A percentile compares a stretch with the other conserved stretches of the same genome.
Evolutionary conservation across 352 stramenopile species (phyloP).

Genomic region (Hyaloperonospora brassicae): DNA sequence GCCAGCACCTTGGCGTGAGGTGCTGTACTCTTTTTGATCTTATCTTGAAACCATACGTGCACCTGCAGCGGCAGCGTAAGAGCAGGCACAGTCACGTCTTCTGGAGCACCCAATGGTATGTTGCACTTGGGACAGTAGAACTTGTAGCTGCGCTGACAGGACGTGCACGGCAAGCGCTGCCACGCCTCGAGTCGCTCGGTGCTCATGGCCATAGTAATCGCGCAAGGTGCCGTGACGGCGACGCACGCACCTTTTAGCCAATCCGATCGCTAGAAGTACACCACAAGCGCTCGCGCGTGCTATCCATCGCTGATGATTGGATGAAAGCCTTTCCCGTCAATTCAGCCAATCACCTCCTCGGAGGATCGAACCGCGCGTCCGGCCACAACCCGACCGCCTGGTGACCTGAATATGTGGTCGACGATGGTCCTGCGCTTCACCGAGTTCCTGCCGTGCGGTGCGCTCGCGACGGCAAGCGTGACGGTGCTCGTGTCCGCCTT

Average conservation of each 20-base stretch:
- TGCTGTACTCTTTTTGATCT: conserved; percentile 84
- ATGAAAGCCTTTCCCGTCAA: conserved; percentile 3
- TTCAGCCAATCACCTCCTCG: conserved; percentile 3
- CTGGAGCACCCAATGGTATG: conserved; percentile 48
- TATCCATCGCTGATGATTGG: neutral
- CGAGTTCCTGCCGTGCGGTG: conserved; percentile 25
- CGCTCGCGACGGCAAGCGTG: conserved; percentile 34
- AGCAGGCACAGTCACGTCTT: conserved; percentile 38
- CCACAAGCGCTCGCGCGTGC: too few relatives aligned
- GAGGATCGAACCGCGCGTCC: neutral
- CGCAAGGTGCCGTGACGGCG: too few relatives aligned
- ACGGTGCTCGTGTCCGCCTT: conserved; percentile 31
- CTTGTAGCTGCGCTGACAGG: conserved; percentile 77
- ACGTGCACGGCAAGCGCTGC: conserved; percentile 47
- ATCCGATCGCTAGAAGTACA: too few relatives aligned
- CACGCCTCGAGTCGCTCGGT: conserved; percentile 25
- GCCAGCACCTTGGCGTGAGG: conserved; percentile 79
- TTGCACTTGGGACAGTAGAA: conserved; percentile 80
- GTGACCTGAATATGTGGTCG: conserved; percentile 25
- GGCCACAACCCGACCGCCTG: neutral
- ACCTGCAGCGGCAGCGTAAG: conserved; percentile 66
- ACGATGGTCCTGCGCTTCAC: conserved; percentile 47
- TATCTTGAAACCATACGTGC: conserved; percentile 84
- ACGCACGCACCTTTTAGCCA: too few relatives aligned
- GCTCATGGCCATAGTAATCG: conserved; percentile 5